Percentiles rank a stretch among this genome's conserved stretches.
Conservation (phyloP, 2,329 filamentous ascomycete genomes). For the Pseudogymnoascus sp. region DNA sequence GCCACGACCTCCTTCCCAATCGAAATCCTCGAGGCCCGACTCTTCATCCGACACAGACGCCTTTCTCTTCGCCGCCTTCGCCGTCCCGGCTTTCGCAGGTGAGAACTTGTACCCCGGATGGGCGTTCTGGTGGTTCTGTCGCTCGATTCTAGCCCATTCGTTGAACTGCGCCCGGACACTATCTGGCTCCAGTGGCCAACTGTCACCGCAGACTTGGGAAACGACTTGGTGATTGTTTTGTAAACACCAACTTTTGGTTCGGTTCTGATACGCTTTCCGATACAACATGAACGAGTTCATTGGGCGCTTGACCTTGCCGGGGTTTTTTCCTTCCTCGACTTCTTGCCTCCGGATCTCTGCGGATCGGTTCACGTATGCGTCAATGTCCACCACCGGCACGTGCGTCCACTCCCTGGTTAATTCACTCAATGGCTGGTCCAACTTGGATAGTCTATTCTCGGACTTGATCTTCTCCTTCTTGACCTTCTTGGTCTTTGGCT, state of each 20-base stretch:
- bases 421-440: slow-evolving; percentile 62
- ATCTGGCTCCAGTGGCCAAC: slow-evolving; percentile 76
- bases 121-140: slow-evolving; percentile 74
- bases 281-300: slow-evolving; percentile 99
- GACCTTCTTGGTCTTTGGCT: slow-evolving; percentile 31
- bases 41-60: slow-evolving; percentile 31
- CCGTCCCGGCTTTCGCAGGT: slow-evolving; percentile 57
- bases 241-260: slow-evolving; percentile 71
- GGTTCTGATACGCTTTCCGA: slow-evolving; percentile 81
- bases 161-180: slow-evolving; percentile 69
- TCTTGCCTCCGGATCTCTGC: slow-evolving; percentile 59
- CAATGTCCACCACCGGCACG: slow-evolving; percentile 68
- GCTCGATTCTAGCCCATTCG: slow-evolving; percentile 69
- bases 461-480: slow-evolving; percentile 35
- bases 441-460: slow-evolving; percentile 42
- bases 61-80: slow-evolving; percentile 43
- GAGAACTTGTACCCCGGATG: slow-evolving; percentile 94
- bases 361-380: slow-evolving; percentile 67
- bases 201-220: slow-evolving; percentile 76
- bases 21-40: slow-evolving; percentile 40
- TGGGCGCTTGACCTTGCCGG: slow-evolving; percentile 75
- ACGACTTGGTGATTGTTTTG: slow-evolving; percentile 93
- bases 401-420: slow-evolving; percentile 55
- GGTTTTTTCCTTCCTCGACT: slow-evolving; percentile 57
- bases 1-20: slow-evolving; percentile 32